Evolutionary conservation across 2,329 filamentous ascomycete species (phyloP), one percentile per base, ranked within the genome.

Genomic region (Botrytis hyacinthi): DNA sequence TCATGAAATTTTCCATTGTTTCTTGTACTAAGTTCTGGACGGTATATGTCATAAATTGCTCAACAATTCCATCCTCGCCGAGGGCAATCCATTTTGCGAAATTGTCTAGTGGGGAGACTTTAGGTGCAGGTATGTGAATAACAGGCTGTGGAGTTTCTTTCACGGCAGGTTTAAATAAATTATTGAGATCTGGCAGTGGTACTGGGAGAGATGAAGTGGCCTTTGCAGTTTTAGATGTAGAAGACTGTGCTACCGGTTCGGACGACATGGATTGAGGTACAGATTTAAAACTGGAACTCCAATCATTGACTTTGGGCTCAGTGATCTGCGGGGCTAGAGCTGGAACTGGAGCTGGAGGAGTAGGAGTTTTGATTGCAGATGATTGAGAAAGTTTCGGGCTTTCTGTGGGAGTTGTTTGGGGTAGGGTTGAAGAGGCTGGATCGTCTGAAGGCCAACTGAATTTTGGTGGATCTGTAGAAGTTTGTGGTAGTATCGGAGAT

Each of bases 21-120:
- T 75, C 65, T 20, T 59, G 61, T 5, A 81, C 70, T 26, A 80
- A 71, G 12, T 73, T 70, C 35, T 78, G 76, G 26, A 80, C 77
- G 16, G 76, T 74, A 42, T 72, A 75, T 12, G 74, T 73, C 29
- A 73, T 79, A 65, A 81, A 81, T 48, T 82, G 78, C 32, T 81
- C 80, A 22, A 82, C 44, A n/a, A 82, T 71, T 18, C 81, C 81
- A 46, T 78, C 77, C 32, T 78, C 75, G 3, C 80, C 81, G 10
- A 78, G 70, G 14, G 75, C 63, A 62, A 78, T 60, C 80, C 80
- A 81, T 37, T 79, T 71, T 26, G 78, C 66, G 29, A 80, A 63
- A 29, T 69, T 68, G 12, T 73, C 71, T 37, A 73, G 32, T 16
- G 73, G 26, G 18, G 63, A 40, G 2, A 42, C 32, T 40, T 73